Base-by-base conservation (phyloP, 2,329 filamentous ascomycete genomes). In the Ilyonectria sp. region DNA sequence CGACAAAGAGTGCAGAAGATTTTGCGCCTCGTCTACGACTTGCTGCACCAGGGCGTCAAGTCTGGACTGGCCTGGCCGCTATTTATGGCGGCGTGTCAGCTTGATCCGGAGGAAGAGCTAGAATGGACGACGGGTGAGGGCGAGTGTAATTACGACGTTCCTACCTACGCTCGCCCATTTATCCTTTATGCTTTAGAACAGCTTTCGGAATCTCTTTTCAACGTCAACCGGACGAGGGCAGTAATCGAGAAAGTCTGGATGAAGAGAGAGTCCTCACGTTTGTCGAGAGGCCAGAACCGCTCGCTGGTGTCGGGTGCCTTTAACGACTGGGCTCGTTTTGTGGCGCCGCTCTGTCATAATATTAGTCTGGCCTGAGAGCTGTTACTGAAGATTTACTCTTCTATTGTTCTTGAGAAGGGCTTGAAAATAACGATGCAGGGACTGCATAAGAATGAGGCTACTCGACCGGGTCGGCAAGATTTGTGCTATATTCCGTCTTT, bases 231-330 rank as follows among this genome's bases (percentile, higher is more conserved):
- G 21, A 85, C 83, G 8, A 76, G 82, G 11, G 80, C 82, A 0
- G 85, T 86, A 4, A 84, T 86, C 58, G 77, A 81, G 10, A 84
- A 83, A 50, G 79, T 86, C 11, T 86, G 85, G 85, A 80, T 82
- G 62, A 79, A 80, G 49, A 53, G 50, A 15, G 50, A 53, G n/a
- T 53, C 50, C 7, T 31, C 50, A 23, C 29, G 50, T 5, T 53
- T 53, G 50, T 13, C 31, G 19, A 23, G 11, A 8, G 9, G 9
- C 6, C 78, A 84, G 23, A 83, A 86, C 23, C 53, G 78, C 2
- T 47, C 71, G 13, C 49, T 70, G 2, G 44, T 69, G 4, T 13
- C 60, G 6, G 9, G 29, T 0, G 62, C 60, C 4, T 35, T 9
- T 1, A 77, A 76, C 19, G 76, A 78, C 31, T 77, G 76, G 76